Evolutionary conservation across 2,329 filamentous ascomycete genomes (phyloP).

Genomic region (Claviceps spartinae): DNA sequence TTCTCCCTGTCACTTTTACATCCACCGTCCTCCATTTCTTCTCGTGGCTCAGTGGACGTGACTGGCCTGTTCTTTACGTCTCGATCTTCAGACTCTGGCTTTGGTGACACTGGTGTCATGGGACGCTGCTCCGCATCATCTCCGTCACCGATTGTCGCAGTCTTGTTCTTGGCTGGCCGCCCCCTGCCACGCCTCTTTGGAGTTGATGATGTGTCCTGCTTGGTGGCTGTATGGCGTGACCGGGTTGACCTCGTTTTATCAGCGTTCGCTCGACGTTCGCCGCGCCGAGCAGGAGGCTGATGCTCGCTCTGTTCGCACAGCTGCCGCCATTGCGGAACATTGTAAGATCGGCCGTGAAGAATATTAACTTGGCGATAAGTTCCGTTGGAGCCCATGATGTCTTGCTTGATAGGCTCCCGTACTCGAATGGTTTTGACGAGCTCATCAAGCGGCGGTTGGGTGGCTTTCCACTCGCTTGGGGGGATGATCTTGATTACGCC

Average conservation of each 20-base stretch:
- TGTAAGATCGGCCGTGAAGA: slow-evolving; percentile 90
- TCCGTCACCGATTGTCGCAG: slow-evolving; percentile 23
- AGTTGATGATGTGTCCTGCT: slow-evolving; percentile 17
- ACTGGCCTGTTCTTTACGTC: slow-evolving; percentile 22
- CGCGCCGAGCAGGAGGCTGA: slow-evolving; percentile 82
- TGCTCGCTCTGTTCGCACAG: slow-evolving; percentile 91
- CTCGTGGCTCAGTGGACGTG: slow-evolving; percentile 31
- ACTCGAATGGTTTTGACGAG: slow-evolving; percentile 84
- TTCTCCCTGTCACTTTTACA: slow-evolving; percentile 31
- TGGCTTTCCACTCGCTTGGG: slow-evolving; percentile 81
- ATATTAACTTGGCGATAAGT: slow-evolving; percentile 97
- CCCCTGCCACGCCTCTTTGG: slow-evolving; percentile 28
- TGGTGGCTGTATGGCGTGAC: slow-evolving; percentile 22
- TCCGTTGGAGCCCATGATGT: slow-evolving; percentile 90
- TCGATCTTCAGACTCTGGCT: slow-evolving; percentile 21
- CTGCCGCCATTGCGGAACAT: slow-evolving; percentile 88
- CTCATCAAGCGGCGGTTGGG: slow-evolving; percentile 66
- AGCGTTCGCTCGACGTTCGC: slow-evolving; percentile 57
- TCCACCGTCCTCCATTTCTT: slow-evolving; percentile 28
- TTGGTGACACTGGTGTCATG: slow-evolving; percentile 46
- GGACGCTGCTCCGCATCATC: slow-evolving; percentile 36
- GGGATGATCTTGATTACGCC: slow-evolving; percentile 95
- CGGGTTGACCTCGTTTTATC: slow-evolving; percentile 35
- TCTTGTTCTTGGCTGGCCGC: slow-evolving; percentile 24
- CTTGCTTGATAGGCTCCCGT: slow-evolving; percentile 94